phyloP scores from a whole-genome alignment of 1,139 yeast genomes.

The Meyerozyma elateridarum region DNA sequence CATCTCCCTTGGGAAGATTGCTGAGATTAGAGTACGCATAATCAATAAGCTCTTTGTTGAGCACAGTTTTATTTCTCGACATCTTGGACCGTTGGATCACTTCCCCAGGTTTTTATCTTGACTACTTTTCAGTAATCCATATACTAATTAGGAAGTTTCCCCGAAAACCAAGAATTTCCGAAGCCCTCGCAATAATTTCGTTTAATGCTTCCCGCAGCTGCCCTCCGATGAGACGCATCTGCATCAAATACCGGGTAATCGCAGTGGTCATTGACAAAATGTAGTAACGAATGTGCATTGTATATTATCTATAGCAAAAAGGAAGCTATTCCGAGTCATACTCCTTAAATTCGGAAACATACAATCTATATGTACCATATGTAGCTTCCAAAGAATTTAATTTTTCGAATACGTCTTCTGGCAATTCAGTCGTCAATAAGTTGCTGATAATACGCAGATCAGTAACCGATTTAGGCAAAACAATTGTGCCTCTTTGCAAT shows the following conservation, averaged over 20 bases:
- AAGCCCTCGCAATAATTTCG: no score
- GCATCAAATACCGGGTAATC: no score
- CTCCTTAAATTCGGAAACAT: not conserved
- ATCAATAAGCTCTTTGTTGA: slow-evolving; percentile 33
- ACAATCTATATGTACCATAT: slow-evolving; percentile 25
- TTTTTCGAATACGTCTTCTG: slow-evolving; percentile 49
- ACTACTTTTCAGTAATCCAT: no score
- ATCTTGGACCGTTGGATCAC: no score
- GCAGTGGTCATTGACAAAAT: no score
- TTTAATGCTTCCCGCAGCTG: no score
- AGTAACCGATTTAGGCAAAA: slow-evolving; percentile 68
- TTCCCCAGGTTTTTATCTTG: no score
- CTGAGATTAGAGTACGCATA: slow-evolving; percentile 38
- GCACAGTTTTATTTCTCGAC: slow-evolving; percentile 13
- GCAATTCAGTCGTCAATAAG: slow-evolving; percentile 45
- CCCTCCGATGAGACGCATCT: no score
- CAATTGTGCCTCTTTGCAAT: slow-evolving; percentile 62
- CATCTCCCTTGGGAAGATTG: slow-evolving; percentile 38
- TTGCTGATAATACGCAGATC: slow-evolving; percentile 58
- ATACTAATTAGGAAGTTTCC: no score
- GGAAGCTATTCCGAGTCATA: slow-evolving; percentile 3
- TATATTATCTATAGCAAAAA: no score
- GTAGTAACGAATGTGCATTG: no score
- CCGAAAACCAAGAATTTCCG: no score
- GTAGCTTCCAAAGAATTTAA: slow-evolving; percentile 42